Base-by-base conservation (phyloP, 768 basidiomycete species). In the Chlorophyllum brunneum region DNA sequence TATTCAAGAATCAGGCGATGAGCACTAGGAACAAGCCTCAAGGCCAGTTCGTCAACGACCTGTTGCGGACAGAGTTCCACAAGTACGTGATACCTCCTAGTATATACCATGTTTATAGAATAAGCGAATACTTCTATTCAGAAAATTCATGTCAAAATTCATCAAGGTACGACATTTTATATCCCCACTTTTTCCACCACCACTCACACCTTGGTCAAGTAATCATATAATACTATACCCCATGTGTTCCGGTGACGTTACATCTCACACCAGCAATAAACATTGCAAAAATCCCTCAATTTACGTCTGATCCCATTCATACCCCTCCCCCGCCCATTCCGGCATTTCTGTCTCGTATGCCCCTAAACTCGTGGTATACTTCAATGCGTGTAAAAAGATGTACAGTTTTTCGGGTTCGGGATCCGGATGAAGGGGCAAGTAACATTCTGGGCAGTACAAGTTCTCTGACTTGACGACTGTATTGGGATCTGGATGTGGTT, bases 1-100 rank as follows among this genome's bases (percentile, higher is more conserved):
- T 98, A 63, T 98, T 98, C 82, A 98, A 98, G 74, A 98, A 98
- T 67, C 97, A 99, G 69, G 92, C 97, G 0, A 84, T 85, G 69
- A 80, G 77, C 27, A 65, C 76, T 41, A 78, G 72, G 52, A 79
- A 84, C 48, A 85, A 84, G 64, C 69, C 74, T 2, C 77, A 79
- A 60, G 85, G 86, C 10, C 85, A 88, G 52, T 98, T 98, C 63
- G 93, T 98, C 56, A 98, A 99, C 64, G 97, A 98, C 69, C 75
- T 98, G 44, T 69, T 98, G 55, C 79, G 95, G 65, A 95, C 93
- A 46, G 90, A 94, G 63, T 95, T 95, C 65, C 92, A 95, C 74
- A 91, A 85, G 90, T 92, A 54, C 54, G 87, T 80, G 1, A 1
- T 36, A 30, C 5, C 5, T 26, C 2, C 31, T 31, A 22, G 13